Conservation (phyloP, 163 green algal species). For the Chlorella variabilis region DNA sequence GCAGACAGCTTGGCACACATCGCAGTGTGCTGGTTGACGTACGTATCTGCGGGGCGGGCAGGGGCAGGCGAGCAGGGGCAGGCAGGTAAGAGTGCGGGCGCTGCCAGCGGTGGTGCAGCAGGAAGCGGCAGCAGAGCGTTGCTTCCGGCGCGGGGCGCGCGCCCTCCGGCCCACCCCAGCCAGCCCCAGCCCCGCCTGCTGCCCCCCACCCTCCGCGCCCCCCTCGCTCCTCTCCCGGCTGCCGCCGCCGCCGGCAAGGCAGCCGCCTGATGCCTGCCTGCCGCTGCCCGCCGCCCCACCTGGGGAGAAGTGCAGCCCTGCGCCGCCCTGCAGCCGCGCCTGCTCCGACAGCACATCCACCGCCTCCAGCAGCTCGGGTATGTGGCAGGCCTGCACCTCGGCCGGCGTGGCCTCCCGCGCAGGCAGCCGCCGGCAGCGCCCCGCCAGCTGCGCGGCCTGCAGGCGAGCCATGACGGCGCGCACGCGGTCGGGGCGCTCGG, state of each 20-base stretch:
- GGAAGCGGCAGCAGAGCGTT: no score
- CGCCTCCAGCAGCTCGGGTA: slow-evolving; percentile 53
- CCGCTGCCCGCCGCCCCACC: no score
- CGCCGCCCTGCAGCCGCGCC: slow-evolving; percentile 7
- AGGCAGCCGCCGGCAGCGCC: slow-evolving; percentile 56
- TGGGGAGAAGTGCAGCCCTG: slow-evolving; percentile 29
- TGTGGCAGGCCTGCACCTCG: slow-evolving; percentile 76
- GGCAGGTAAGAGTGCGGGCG: no score
- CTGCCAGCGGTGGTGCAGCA: no score
- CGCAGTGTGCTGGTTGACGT: slow-evolving; percentile 63
- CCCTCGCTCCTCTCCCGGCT: no score
- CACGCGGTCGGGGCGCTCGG: slow-evolving; percentile 81
- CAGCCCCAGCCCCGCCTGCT: not conserved
- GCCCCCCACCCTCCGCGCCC: no score
- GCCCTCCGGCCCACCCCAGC: not conserved
- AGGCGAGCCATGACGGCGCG: slow-evolving; percentile 77
- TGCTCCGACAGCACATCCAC: slow-evolving; percentile 43
- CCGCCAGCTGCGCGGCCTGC: slow-evolving; percentile 55
- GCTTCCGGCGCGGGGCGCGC: no score
- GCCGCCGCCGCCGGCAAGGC: no score
- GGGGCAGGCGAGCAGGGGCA: not conserved
- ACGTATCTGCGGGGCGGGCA: slow-evolving; percentile 65
- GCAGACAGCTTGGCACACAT: slow-evolving; percentile 69
- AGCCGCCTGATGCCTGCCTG: no score
- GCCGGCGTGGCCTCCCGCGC: slow-evolving; percentile 58